These are phyloP conservation scores for Naganishia vaughanmartiniae DNA, from an alignment of 768 basidiomycete species.

Conservation along the genomic window DNA sequence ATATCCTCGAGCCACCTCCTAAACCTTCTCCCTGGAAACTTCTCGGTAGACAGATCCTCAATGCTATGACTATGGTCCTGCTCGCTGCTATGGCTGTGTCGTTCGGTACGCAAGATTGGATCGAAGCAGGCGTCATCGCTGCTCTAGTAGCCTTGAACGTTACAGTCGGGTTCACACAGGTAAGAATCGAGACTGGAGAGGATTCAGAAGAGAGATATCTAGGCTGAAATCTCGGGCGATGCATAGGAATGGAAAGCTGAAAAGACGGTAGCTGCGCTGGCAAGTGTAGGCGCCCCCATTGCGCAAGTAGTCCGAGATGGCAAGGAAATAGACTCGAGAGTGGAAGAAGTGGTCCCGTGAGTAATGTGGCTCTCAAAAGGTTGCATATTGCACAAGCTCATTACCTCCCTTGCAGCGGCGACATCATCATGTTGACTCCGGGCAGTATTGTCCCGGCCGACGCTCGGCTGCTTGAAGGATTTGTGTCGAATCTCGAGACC, in stretches of 20 bases:
- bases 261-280: conserved; percentile 54
- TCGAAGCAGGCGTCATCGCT: conserved; percentile 57
- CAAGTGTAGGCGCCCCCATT: conserved; percentile 52
- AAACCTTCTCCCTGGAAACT: conserved; percentile 30
- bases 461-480: conserved; percentile 55
- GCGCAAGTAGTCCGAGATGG: conserved; percentile 50
- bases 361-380: neutral
- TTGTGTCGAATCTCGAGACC: conserved; percentile 55
- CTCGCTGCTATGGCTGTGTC: conserved; percentile 57
- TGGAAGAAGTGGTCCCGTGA: conserved; percentile 36
- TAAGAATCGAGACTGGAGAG: neutral
- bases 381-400: neutral
- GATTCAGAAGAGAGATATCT: no score
- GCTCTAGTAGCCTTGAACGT: conserved; percentile 52
- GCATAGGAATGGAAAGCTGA: conserved; percentile 51
- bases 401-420: conserved; percentile 45
- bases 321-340: conserved; percentile 32
- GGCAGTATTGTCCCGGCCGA: conserved; percentile 56
- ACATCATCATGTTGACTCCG: conserved; percentile 54
- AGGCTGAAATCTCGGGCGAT: no score
- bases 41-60: conserved; percentile 29
- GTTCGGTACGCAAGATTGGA: conserved; percentile 60
- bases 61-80: conserved; percentile 36
- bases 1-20: conserved; percentile 29
- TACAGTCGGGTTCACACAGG: conserved; percentile 46